Base-by-base conservation (phyloP, 176 grass and related monocot species). In the Aegilops bicornis region DNA sequence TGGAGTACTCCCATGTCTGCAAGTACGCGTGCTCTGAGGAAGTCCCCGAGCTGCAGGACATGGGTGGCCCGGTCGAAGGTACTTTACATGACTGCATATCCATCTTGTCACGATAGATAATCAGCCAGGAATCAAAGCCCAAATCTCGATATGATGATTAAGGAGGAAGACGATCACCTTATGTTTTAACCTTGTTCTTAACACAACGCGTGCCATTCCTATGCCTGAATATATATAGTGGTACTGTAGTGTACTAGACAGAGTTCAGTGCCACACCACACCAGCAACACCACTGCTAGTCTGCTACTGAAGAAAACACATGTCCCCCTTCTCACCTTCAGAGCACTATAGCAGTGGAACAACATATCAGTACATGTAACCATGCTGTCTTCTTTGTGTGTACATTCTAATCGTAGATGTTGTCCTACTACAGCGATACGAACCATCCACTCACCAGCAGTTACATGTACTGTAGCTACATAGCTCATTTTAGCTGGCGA, bases 21-120 rank as follows among this genome's bases (percentile, higher is more conserved):
- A 99, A 97, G 79, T 99, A 99, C 79, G 97, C 97, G 6, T 99
- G 97, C 92, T 99, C 97, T 0, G 97, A 99, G 87, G 97, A 99
- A 80, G 92, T 93, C 37, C 97, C 97, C 7, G 94, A 96, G 80
- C 79, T 99, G 69, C 97, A 99, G 73, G 94, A 99, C 88, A 99
- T 99, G 97, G 97, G 87, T 73, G 97, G 97, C 72, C 94, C 94
- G 39, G 87, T 90, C 22, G 97, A 99, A 62, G 97, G 97, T 96
- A 90, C 42, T 45, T 42, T 13, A 13, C 42, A 45, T 45, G 13
- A 45, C 42, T 3, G 0, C 31, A 83, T 3, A 16, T 19, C 12
- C n/a, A 72, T 88, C 61, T 65, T 61, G n/a, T 47, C 9, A 33
- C 22, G 42, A 43, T 43, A 43, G 0, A 43, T 11, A 12, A 43